Percentiles rank a stretch among this genome's conserved stretches.
Conservation (phyloP, 495 filamentous ascomycete species). For the Oleoguttula mirabilis region DNA sequence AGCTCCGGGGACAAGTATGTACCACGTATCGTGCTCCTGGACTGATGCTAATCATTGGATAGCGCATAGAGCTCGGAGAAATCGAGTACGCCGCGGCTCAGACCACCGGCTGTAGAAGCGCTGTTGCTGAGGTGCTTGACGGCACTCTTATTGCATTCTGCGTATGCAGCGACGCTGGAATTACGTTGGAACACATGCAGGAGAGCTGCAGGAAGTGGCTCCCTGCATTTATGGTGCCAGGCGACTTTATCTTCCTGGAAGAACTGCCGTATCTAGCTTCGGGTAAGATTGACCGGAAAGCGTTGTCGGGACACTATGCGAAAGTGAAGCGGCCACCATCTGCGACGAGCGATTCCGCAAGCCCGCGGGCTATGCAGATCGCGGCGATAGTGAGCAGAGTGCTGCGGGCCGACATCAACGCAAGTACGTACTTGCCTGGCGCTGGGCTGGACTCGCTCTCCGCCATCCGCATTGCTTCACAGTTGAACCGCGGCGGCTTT, state of each 20-base stretch:
- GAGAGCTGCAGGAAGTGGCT: slow-evolving; percentile 57
- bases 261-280: slow-evolving; percentile 61
- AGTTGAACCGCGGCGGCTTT: slow-evolving; percentile 42
- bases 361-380: slow-evolving; percentile 35
- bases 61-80: slow-evolving; percentile 68
- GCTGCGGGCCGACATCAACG: slow-evolving; percentile 25
- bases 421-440: slow-evolving; percentile 13
- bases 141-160: slow-evolving; percentile 58
- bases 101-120: slow-evolving; percentile 39
- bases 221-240: slow-evolving; percentile 65
- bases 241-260: slow-evolving; percentile 47
- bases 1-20: slow-evolving; percentile 56
- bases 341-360: neutral
- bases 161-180: slow-evolving; percentile 29
- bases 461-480: slow-evolving; percentile 54
- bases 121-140: slow-evolving; percentile 47
- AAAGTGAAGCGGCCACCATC: neutral
- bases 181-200: slow-evolving; percentile 33
- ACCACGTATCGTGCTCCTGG: neutral
- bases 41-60: neutral
- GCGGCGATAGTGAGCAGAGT: slow-evolving; percentile 35
- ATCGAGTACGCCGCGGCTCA: slow-evolving; percentile 57
- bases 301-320: slow-evolving; percentile 34
- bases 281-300: slow-evolving; percentile 62
- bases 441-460: slow-evolving; percentile 60